These are phyloP conservation scores for Ambrosia trifida DNA, from an alignment of 129 eudicot species.

Conservation along the genomic window DNA sequence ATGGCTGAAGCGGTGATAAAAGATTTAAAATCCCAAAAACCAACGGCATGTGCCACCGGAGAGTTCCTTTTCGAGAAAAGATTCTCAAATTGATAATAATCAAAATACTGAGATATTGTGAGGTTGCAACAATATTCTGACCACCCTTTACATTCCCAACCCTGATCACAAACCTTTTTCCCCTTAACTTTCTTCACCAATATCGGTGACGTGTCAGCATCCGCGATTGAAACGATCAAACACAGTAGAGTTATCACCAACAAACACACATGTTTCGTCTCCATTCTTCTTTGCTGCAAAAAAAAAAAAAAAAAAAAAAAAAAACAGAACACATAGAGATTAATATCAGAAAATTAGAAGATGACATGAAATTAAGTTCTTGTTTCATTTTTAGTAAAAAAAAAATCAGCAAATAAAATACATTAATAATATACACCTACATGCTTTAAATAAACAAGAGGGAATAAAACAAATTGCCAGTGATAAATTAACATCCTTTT, in stretches of 20 bases:
- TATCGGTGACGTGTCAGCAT: slow-evolving; percentile 33
- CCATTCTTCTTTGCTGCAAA: slow-evolving; percentile 37
- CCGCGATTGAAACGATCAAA: slow-evolving; percentile 22
- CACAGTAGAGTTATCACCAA: slow-evolving; percentile 26
- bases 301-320: neutral
- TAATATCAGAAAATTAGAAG: neutral
- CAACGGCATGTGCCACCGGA: slow-evolving; percentile 83
- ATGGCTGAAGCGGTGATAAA: slow-evolving; percentile 70
- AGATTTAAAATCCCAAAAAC: slow-evolving; percentile 82
- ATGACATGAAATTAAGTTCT: neutral
- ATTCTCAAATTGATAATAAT: slow-evolving; percentile 82
- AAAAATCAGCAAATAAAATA: neutral
- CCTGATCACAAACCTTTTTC: slow-evolving; percentile 63
- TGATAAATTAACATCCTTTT: slow-evolving; percentile 2
- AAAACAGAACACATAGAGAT: neutral
- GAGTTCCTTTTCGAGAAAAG: slow-evolving; percentile 82
- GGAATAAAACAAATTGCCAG: neutral
- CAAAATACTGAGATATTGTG: slow-evolving; percentile 77
- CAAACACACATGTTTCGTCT: slow-evolving; percentile 31
- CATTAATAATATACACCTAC: neutral
- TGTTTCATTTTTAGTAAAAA: neutral
- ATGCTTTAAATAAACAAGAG: slow-evolving; percentile 5
- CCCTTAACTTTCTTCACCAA: slow-evolving; percentile 65
- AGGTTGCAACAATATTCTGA: slow-evolving; percentile 81
- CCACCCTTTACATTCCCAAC: slow-evolving; percentile 80